Base-by-base conservation (phyloP, 2,329 filamentous ascomycete genomes). In the Diaporthe sp. region DNA sequence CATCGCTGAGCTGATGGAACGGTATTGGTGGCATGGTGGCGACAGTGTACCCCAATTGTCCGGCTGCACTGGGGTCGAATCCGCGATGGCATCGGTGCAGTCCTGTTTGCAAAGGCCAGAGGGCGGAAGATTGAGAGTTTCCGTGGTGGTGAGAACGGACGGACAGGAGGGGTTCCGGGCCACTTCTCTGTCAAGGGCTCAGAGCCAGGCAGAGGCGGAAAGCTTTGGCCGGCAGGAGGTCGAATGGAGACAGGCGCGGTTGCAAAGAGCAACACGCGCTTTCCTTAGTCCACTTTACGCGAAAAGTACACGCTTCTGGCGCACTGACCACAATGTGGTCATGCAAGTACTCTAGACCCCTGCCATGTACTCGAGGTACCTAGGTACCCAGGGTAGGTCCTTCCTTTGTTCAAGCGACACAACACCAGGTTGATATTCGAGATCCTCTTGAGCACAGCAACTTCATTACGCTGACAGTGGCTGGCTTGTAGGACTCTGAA, bases 1-100 rank as follows among this genome's bases (percentile, higher is more conserved):
- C 84, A 42, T 83, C 78, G 69, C 72, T 76, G 25, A 76, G 67
- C 45, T 72, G 38, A 28, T 68, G 40, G 28, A 57, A 55, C 28
- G 55, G 50, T 25, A 61, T 61, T 25, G 52, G 33, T 40, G 52
- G 68, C 74, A 76, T 76, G 33, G 35, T 22, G 55, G 55, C 67
- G 55, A 57, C 13, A 22, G 33, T 38, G 28, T 45, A 35, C 19
- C 72, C 57, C 42, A 71, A 42, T 33, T 76, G 74, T 64, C 52
- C 67, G 40, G 68, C 57, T 52, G 22, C 69, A 50, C 45, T 52
- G 69, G 52, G 38, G 47, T n/a, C 22, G 15, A 33, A 25, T 55
- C 50, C 35, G 17, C 38, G 35, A 33, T 42, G 25, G 57, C 70
- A 72, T 72, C 35, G 25, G 70, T 64, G 47, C 70, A 35, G 57